phyloP scores from a whole-genome alignment of 2,329 filamentous ascomycete species.

The Lecanicillium sp. region DNA sequence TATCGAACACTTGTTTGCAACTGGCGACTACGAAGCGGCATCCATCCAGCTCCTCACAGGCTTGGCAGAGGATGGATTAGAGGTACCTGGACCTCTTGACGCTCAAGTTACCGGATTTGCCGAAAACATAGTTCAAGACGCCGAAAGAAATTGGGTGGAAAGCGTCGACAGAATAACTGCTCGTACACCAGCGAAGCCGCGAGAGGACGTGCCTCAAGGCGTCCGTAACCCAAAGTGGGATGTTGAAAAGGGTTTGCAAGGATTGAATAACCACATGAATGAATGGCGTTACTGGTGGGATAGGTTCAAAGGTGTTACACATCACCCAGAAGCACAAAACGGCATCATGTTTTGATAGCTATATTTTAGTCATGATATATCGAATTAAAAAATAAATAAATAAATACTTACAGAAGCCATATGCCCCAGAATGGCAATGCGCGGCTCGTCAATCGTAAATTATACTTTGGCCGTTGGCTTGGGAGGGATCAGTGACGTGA shows the following conservation, averaged over 20 bases:
- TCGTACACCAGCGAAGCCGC: slow-evolving; percentile 25
- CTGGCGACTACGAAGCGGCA: too few relatives aligned
- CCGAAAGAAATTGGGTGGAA: slow-evolving; percentile 35
- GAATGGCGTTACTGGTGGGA: slow-evolving; percentile 27
- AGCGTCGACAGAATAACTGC: slow-evolving; percentile 25
- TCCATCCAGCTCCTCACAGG: too few relatives aligned
- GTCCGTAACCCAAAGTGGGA: slow-evolving; percentile 23
- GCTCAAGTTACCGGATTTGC: slow-evolving; percentile 29
- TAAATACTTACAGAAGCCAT: too few relatives aligned
- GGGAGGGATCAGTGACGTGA: too few relatives aligned
- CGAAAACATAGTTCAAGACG: slow-evolving; percentile 34
- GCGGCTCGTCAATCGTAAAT: too few relatives aligned
- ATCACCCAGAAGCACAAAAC: background rate
- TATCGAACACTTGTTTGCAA: background rate
- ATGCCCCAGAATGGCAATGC: too few relatives aligned
- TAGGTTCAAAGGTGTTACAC: slow-evolving; percentile 11
- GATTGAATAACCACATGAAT: slow-evolving; percentile 20
- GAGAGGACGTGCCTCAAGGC: slow-evolving; percentile 22
- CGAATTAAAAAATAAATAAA: too few relatives aligned
- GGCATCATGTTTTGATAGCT: background rate
- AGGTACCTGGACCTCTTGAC: too few relatives aligned
- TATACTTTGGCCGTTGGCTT: too few relatives aligned
- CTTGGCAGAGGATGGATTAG: too few relatives aligned
- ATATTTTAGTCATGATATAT: too few relatives aligned
- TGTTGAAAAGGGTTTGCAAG: slow-evolving; percentile 18